Evolutionary conservation across 2,329 filamentous ascomycete species (phyloP).

Genomic region (Epichloe sp.): DNA sequence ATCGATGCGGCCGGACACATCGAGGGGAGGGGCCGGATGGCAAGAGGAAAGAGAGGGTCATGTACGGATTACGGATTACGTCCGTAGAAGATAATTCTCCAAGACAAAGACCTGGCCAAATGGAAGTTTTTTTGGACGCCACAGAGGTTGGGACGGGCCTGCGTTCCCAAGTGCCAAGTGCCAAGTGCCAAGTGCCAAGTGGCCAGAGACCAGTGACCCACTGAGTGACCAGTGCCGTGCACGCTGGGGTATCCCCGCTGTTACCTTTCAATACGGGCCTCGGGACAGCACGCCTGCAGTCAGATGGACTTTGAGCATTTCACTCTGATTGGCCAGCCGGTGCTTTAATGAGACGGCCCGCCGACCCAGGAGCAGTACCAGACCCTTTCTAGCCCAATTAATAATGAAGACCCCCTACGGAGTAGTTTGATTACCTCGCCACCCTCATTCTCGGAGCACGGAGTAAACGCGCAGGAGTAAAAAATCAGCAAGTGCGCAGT

Average conservation of each 20-base stretch:
- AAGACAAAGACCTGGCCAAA: not conserved
- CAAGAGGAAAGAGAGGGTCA: not conserved
- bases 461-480: too few relatives aligned
- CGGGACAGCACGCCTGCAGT: not conserved
- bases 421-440: not conserved
- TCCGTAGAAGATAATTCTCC: constrained; percentile 10
- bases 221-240: too few relatives aligned
- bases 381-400: not conserved
- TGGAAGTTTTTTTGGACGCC: not conserved
- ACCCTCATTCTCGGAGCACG: not conserved
- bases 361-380: not conserved
- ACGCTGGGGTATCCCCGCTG: not conserved
- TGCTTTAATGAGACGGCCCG: constrained; percentile 6
- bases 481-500: too few relatives aligned
- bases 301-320: not conserved
- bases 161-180: not conserved
- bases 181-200: not conserved
- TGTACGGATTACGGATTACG: not conserved
- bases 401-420: not conserved
- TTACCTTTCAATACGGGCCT: not conserved
- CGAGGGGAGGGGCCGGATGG: constrained; percentile 7
- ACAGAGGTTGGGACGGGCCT: not conserved
- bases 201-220: too few relatives aligned
- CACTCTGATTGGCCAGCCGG: not conserved
- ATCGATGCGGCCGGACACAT: constrained; percentile 21